Base-by-base conservation (phyloP, 192 early-diverging fungal species). In the Backusella sp. region DNA sequence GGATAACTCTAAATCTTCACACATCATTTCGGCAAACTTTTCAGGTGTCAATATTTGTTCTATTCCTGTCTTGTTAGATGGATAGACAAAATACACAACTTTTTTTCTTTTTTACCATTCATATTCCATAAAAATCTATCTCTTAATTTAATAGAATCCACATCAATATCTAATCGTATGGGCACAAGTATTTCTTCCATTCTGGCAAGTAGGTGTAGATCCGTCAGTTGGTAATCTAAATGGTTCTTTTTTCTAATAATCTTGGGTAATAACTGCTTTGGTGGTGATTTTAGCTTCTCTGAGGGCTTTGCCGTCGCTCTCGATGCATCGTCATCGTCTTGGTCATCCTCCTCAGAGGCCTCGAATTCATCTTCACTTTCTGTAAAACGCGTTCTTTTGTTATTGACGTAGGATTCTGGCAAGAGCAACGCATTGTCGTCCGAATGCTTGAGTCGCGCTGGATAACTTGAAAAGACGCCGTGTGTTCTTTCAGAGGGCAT, bases 51-150 rank as follows among this genome's bases (percentile, higher is more conserved):
- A 82, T 3, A 89, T 77, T 77, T 88, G 88, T 77, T 95, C 94
- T 90, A 69, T 42, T 32, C 23, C 11, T 26, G n/a, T 59, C 17
- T 59, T 59, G 17, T 53, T 53, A 53, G n/a, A 2, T 1, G 37
- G 11, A 53, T 21, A 23, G n/a, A 53, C 30, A 32, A 1, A 32
- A 1, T 1, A 32, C 0, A 32, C 30, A 2, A 0, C 21, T 11
- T 9, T 62, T 12, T 49, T 4, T 49, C 6, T 3, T 44, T 44
- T 66, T 30, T 81, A 92, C 91, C 92, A 76, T 96, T 92, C 68
- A 96, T 86, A 76, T 98, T 98, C 96, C 96, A 98, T 28, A 92
- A 89, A 82, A 98, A 98, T 19, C 91, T 87, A 73, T 98, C 96
- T 32, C 94, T 87, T 68, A 97, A 80, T 62, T 94, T 94, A 71